Base-by-base conservation (phyloP, 345 rosid genomes). In the Gossypium bickii region DNA sequence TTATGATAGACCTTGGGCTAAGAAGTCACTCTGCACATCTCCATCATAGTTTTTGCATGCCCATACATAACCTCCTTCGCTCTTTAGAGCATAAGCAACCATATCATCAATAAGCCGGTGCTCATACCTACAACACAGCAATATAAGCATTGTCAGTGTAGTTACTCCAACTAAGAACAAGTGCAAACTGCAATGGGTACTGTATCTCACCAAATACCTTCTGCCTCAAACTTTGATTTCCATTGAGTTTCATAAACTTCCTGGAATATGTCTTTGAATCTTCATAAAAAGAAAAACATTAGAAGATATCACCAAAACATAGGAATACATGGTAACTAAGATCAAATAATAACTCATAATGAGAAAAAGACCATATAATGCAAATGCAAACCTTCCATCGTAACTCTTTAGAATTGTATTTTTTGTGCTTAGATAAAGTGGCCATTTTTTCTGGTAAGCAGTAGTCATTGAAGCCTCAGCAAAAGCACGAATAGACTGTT, bases 21-120 rank as follows among this genome's bases (percentile, higher is more conserved):
- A 84, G 87, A 92, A 92, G 85, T 94, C 98, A 83, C 97, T 94
- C 85, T 94, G 98, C 70, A 94, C 97, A 86, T 94, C 98, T 60
- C 98, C 98, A 82, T 93, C 98, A 78, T 93, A 93, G 81, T 92
- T 93, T 83, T 93, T 93, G 89, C 98, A 92, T 25, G 98, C 98
- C 98, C 97, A 94, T 18, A 92, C 98, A 73, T 88, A 94, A 65
- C 97, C 97, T 59, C 98, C 95, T 56, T 92, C 97, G 22, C 93
- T 94, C 82, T 94, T 94, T 73, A 92, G 76, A 24, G 95, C 93
- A 80, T 94, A 94, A 45, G 98, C 98, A 58, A 94, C 98, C 97
- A 92, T 91, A 81, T 94, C 98, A 85, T 94, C 98, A 69, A 94
- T 94, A 52, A 94, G 89, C 75, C 95, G 98, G 75, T 94, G 98